Base-by-base conservation (phyloP, 2,329 filamentous ascomycete species). In the Xylariaceae sp. region DNA sequence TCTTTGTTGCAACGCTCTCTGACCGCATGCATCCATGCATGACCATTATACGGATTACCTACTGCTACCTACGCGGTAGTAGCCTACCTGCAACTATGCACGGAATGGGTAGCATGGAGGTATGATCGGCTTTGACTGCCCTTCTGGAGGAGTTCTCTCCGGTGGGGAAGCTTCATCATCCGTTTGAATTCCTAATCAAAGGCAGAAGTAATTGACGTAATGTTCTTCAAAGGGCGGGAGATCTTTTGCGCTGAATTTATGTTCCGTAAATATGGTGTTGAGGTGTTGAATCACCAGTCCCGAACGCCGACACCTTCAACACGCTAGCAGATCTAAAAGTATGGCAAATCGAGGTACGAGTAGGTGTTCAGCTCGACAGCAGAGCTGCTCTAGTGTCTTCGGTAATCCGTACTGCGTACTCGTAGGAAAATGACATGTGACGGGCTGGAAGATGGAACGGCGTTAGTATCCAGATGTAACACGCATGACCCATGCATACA, bases 1-100 rank as follows among this genome's bases (percentile, higher is more conserved):
- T 13, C 53, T 51, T 34, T 61, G 58, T 61, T 48, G 56, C 61
- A 61, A 61, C 61, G 58, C 58, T 35, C 23, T 56, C 48, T 39
- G 37, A 45, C 45, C 18, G 23, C 30, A 42, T 13, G 17, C 18
- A 11, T 58, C 58, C 53, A 42, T 13, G 8, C 37, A 42, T 42
- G 37, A 13, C 11, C 9, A 42, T 18, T 18, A 18, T 18, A 18
- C 17, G 17, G 17, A 18, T 18, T 9, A 42, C 11, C 8, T 42
- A 42, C 9, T 42, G 11, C 23, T 42, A 42, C 37, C 37, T 42
- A 42, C 37, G 23, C 23, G 23, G 9, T 42, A 18, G 17, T 39
- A 30, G 23, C 23, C 5, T 30, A 30, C 23, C 23, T 30, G 23
- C 23, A 30, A 30, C 23, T 30, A 30, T 5, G 23, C 23, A 30